Evolutionary conservation across 1,284 basidiomycete species (phyloP).

Genomic region (Phylloboletellus chloephorus): DNA sequence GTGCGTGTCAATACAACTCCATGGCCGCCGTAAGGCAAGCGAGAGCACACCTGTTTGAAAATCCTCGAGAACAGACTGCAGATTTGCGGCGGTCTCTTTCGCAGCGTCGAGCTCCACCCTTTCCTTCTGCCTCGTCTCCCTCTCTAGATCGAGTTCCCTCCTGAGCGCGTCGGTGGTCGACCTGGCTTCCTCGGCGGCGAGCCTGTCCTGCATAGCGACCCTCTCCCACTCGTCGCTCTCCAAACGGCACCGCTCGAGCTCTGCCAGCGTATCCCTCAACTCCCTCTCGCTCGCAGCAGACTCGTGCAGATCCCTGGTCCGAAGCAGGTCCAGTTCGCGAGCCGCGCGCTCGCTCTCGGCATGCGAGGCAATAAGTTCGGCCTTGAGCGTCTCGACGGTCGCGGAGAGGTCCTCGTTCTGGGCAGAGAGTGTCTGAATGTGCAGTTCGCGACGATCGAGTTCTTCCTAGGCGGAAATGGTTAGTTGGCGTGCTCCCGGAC

Average conservation of each 20-base stretch:
- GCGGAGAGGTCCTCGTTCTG: conserved; percentile 70
- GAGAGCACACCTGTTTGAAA: conserved; percentile 77
- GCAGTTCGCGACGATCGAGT: conserved; percentile 83
- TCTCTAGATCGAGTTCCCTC: conserved; percentile 63
- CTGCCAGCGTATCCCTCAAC: conserved; percentile 72
- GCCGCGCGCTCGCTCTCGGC: conserved; percentile 68
- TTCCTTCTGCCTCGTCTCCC: conserved; percentile 50
- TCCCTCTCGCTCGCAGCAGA: conserved; percentile 72
- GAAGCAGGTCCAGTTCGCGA: conserved; percentile 62
- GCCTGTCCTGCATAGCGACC: conserved; percentile 69
- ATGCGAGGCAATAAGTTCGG: conserved; percentile 71
- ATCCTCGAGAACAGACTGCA: conserved; percentile 92
- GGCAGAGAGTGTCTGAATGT: conserved; percentile 68
- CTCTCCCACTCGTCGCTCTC: conserved; percentile 89
- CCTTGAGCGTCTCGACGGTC: conserved; percentile 71
- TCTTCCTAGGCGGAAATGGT: conserved; percentile 69
- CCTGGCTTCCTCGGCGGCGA: conserved; percentile 64
- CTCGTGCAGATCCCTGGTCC: conserved; percentile 63
- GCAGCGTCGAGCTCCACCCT: conserved; percentile 62
- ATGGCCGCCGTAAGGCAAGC: conserved; percentile 7
- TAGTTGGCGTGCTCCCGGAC: too few species aligned
- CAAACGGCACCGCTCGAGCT: conserved; percentile 78
- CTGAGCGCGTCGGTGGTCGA: conserved; percentile 53
- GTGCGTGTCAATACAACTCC: conserved; percentile 14
- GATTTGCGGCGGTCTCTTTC: conserved; percentile 70